These are phyloP conservation scores for Neodidymelliopsis sp. DNA, from an alignment of 2,329 filamentous ascomycete species.

Conservation along the genomic window DNA sequence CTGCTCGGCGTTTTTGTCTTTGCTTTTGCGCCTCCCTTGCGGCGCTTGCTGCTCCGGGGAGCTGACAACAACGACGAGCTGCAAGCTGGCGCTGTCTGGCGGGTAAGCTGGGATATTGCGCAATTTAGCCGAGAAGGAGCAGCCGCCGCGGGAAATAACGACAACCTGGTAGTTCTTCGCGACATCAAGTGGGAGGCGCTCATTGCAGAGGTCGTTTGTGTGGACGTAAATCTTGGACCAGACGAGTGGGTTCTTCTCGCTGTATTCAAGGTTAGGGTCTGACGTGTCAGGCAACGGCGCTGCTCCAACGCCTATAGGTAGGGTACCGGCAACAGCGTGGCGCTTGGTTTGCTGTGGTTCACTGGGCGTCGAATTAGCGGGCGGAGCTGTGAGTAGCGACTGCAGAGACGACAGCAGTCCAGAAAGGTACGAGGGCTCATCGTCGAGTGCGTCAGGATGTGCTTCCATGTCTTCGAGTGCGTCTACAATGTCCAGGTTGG, in stretches of 20 bases:
- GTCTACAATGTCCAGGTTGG: constrained; percentile 31
- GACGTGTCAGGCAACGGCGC: constrained; percentile 72
- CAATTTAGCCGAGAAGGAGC: constrained; percentile 84
- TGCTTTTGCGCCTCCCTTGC: background rate
- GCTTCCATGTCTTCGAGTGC: constrained; percentile 33
- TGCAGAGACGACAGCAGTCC: constrained; percentile 48
- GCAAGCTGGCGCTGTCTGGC: constrained; percentile 67
- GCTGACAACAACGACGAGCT: constrained; percentile 82
- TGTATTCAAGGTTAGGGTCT: constrained; percentile 46
- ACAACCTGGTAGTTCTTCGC: constrained; percentile 74
- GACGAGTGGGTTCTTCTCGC: constrained; percentile 57
- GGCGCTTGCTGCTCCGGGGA: constrained; percentile 41
- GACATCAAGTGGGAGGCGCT: constrained; percentile 60
- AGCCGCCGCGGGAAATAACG: constrained; percentile 81
- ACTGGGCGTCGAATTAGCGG: constrained; percentile 22
- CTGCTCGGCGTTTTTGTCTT: constrained; percentile 27
- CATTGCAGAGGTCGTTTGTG: constrained; percentile 69
- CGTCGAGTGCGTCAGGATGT: constrained; percentile 32
- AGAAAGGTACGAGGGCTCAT: constrained; percentile 42
- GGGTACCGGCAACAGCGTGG: constrained; percentile 55
- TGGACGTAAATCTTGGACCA: constrained; percentile 77
- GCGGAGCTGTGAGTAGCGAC: constrained; percentile 40
- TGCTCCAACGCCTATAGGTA: constrained; percentile 68
- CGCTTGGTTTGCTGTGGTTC: constrained; percentile 27
- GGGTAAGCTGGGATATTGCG: constrained; percentile 82